Base-by-base conservation (phyloP, 495 filamentous ascomycete genomes). In the Xylaria intraflava region DNA sequence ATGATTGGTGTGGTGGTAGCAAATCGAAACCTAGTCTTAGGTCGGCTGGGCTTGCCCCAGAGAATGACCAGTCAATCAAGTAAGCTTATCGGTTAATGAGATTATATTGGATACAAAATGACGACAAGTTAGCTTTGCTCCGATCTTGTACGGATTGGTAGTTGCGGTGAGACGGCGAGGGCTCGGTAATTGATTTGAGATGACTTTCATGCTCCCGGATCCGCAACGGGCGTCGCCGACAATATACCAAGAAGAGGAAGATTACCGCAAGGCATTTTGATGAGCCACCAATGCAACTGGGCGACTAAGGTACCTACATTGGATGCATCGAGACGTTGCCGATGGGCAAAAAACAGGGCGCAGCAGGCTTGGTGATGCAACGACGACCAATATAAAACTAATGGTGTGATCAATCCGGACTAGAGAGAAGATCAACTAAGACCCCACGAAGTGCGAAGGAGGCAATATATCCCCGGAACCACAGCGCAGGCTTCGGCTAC, bases 191-290 rank as follows among this genome's bases (percentile, higher is more conserved):
- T 49, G 33, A 23, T 33, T n/a, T 40, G n/a, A 33, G 20, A 49
- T 29, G 26, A 49, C 20, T 47, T 4, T 6, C 33, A 49, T 4
- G 16, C n/a, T 17, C 5, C 35, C 3, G 16, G 40, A 38, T 30
- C 43, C 42, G 23, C 46, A 31, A 46, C 31, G 7, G 20, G 23
- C 33, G 42, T 42, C 51, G 50, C 50, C 29, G 50, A 53, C 33
- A 33, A 35, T 39, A 52, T 51, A 39, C 26, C 29, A 31, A 38
- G 9, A 17, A 39, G 36, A 11, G 23, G 4, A 35, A 35, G 31
- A 12, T 35, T 35, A 12, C 3, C 31, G 12, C 2, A n/a, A 11
- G 6, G 31, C 8, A 6, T 35, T 35, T 35, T 35, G 31, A 35
- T 35, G 12, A 35, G 3, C 31, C 31, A 35, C 12, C 7, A 12